These are phyloP conservation scores for Zygoascus hellenicus DNA, from an alignment of 1,139 yeast genomes.

Conservation along the genomic window DNA sequence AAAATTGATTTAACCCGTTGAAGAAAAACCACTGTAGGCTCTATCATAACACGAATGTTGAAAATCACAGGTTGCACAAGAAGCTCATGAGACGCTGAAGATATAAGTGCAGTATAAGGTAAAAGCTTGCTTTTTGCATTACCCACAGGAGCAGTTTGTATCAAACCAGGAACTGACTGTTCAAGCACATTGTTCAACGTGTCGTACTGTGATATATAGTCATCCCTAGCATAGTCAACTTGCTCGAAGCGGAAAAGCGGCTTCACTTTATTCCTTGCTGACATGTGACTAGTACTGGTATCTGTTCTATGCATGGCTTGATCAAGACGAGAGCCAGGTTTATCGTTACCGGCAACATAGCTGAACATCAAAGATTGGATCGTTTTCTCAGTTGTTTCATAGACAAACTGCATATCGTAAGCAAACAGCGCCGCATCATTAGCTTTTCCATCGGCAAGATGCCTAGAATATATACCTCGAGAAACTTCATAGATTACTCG, in stretches of 20 bases:
- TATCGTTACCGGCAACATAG: constrained; percentile 40
- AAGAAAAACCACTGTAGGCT: constrained; percentile 52
- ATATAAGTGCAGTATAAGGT: constrained; percentile 21
- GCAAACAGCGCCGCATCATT: constrained; percentile 20
- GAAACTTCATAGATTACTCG: constrained; percentile 58
- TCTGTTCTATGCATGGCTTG: neutral
- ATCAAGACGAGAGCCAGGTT: neutral
- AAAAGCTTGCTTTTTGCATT: constrained; percentile 5
- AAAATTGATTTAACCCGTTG: constrained; percentile 44
- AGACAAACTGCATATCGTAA: constrained; percentile 49
- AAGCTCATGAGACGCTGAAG: constrained; percentile 45
- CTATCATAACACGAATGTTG: constrained; percentile 72
- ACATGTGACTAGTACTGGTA: neutral
- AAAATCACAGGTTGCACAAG: constrained; percentile 71
- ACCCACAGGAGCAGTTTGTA: constrained; percentile 18
- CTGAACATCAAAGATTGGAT: constrained; percentile 49
- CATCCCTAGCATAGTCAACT: constrained; percentile 25
- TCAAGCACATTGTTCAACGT: constrained; percentile 28
- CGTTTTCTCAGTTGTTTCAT: constrained; percentile 56
- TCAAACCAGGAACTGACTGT: constrained; percentile 35
- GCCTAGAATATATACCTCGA: constrained; percentile 30
- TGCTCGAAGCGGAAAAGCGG: constrained; percentile 24
- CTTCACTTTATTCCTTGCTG: constrained; percentile 17
- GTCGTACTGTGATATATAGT: constrained; percentile 24
- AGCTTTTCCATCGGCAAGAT: constrained; percentile 16